phyloP scores from a whole-genome alignment of 2,329 filamentous ascomycete species.

The Sclerotinia trifoliorum region DNA sequence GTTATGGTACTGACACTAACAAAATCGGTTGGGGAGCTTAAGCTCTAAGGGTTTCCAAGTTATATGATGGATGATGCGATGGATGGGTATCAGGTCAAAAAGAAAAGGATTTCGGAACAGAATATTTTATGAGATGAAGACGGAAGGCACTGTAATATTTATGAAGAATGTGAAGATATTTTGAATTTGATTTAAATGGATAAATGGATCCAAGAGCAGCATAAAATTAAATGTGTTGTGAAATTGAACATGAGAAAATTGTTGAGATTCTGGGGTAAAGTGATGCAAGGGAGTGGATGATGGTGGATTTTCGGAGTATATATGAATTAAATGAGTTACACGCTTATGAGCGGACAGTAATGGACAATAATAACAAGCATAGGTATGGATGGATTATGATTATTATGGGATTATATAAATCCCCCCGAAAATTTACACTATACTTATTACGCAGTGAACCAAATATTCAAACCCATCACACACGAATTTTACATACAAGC shows the following conservation, averaged over 20 bases:
- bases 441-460: too few relatives aligned
- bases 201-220: background rate
- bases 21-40: constrained; percentile 15
- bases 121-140: background rate
- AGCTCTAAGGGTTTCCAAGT: background rate
- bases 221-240: background rate
- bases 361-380: too few relatives aligned
- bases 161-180: background rate
- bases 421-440: too few relatives aligned
- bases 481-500: too few relatives aligned
- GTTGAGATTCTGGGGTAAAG: constrained; percentile 19
- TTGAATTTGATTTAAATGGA: background rate
- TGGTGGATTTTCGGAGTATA: background rate
- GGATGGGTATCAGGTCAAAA: background rate
- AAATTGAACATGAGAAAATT: constrained; percentile 1
- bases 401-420: too few relatives aligned
- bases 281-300: constrained; percentile 10
- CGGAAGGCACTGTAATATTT: background rate
- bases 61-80: background rate
- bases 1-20: background rate
- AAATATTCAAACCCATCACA: too few relatives aligned
- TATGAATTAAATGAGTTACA: background rate
- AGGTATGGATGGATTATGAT: too few relatives aligned
- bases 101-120: background rate
- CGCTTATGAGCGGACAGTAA: too few relatives aligned